Evolutionary conservation across 345 rosid species (phyloP).

Genomic region (Moringa oleifera): DNA sequence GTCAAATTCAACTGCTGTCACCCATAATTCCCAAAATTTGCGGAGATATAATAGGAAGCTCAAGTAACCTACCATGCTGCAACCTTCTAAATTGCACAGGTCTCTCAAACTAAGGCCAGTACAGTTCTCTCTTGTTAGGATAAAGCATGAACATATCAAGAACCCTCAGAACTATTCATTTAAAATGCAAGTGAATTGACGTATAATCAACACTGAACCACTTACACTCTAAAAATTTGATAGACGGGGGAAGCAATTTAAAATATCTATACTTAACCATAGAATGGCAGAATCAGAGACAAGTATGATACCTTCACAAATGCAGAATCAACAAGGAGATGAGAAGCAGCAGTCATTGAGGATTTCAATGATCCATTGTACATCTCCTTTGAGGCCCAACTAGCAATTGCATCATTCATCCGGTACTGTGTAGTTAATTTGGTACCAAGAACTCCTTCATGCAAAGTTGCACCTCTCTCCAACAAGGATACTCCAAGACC

Average conservation of each 20-base stretch:
- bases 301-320: constrained; percentile 77
- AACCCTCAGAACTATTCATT: too few relatives aligned
- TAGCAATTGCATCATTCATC: constrained; percentile 90
- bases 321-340: constrained; percentile 86
- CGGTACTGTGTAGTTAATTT: constrained; percentile 79
- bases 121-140: too few relatives aligned
- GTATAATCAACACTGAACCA: too few relatives aligned
- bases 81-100: too few relatives aligned
- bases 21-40: too few relatives aligned
- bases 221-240: neutral
- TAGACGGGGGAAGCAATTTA: neutral
- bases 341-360: constrained; percentile 62
- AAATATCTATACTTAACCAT: constrained; percentile 9
- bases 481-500: constrained; percentile 84
- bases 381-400: constrained; percentile 99
- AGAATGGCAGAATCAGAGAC: constrained; percentile 16
- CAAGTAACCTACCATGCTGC: too few relatives aligned
- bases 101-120: too few relatives aligned
- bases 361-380: constrained; percentile 78
- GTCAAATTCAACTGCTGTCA: too few relatives aligned
- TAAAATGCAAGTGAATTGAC: too few relatives aligned
- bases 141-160: too few relatives aligned
- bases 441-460: constrained; percentile 65
- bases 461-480: constrained; percentile 78
- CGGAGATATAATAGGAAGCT: too few relatives aligned